phyloP scores from a whole-genome alignment of 768 basidiomycete species.

The Mycena latifolia region DNA sequence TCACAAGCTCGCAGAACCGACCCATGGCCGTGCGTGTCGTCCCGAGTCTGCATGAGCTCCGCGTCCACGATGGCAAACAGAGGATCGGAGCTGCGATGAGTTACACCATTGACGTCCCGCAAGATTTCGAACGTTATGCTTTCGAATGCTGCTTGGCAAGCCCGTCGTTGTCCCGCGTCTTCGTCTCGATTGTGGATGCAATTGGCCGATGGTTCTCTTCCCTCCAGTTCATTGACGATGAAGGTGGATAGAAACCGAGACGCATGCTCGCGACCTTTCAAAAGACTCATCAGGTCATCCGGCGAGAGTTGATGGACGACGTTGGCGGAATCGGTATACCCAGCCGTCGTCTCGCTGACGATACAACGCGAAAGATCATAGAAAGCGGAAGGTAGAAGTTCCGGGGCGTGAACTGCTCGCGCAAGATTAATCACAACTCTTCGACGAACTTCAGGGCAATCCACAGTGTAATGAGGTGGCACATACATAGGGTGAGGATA shows the following conservation, averaged over 20 bases:
- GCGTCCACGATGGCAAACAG: constrained; percentile 78
- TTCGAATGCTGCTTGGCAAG: constrained; percentile 81
- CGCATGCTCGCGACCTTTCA: constrained; percentile 79
- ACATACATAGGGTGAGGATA: constrained; percentile 81
- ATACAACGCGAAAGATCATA: constrained; percentile 82
- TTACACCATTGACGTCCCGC: constrained; percentile 77
- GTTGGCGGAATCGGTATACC: constrained; percentile 55
- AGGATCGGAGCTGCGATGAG: constrained; percentile 77
- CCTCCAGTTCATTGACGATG: constrained; percentile 80
- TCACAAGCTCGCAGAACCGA: constrained; percentile 72
- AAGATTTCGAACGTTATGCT: constrained; percentile 81
- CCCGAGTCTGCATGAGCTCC: constrained; percentile 73
- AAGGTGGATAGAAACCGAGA: constrained; percentile 84
- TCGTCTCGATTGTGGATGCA: constrained; percentile 66
- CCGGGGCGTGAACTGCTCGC: constrained; percentile 62
- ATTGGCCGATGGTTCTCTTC: constrained; percentile 61
- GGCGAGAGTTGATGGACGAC: constrained; percentile 58
- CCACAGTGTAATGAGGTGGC: neutral
- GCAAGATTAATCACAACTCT: constrained; percentile 80
- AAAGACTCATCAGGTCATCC: constrained; percentile 67
- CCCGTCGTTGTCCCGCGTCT: constrained; percentile 58
- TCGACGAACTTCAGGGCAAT: constrained; percentile 26
- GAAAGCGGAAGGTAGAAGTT: constrained; percentile 80
- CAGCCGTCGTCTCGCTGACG: constrained; percentile 71
- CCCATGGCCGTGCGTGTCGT: constrained; percentile 58